A percentile compares a stretch with the other conserved stretches of the same genome.
Conservation (phyloP, 768 basidiomycete species). For the Auriscalpium microsporum region DNA sequence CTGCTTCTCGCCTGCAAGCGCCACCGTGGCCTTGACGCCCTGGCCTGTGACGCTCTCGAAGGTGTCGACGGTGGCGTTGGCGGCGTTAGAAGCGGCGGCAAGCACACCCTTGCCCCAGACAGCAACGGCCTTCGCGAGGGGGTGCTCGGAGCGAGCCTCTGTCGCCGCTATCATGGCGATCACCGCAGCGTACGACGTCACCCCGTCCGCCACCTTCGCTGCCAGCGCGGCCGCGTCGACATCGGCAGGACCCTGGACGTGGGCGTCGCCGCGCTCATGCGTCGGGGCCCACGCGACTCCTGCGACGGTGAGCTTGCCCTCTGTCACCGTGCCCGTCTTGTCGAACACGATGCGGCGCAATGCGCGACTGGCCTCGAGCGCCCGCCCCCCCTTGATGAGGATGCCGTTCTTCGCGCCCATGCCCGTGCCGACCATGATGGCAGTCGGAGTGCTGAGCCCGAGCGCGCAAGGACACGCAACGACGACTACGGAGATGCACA, state of each 20-base stretch:
- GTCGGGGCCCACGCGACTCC: constrained; percentile 66
- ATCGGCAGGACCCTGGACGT: constrained; percentile 4
- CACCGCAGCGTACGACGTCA: constrained; percentile 49
- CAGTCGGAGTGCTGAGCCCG: constrained; percentile 93
- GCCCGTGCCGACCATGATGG: constrained; percentile 98
- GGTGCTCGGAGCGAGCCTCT: constrained; percentile 92
- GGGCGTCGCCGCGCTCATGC: constrained; percentile 21
- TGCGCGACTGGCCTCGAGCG: constrained; percentile 81
- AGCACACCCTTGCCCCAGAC: constrained; percentile 66
- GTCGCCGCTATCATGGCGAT: constrained; percentile 79
- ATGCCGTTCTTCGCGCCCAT: constrained; percentile 96
- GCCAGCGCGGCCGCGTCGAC: constrained; percentile 16
- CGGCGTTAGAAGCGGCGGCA: constrained; percentile 29
- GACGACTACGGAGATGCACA: constrained; percentile 96
- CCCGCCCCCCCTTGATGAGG: constrained; percentile 93
- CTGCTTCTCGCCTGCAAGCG: constrained; percentile 37
- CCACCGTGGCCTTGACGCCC: constrained; percentile 70
- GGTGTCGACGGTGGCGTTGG: constrained; percentile 49
- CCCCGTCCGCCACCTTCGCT: constrained; percentile 48
- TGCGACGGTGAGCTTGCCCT: constrained; percentile 83
- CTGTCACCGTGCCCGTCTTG: constrained; percentile 96
- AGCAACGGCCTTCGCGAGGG: constrained; percentile 89
- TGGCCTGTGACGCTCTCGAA: constrained; percentile 90
- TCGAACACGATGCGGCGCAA: constrained; percentile 83
- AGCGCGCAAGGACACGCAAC: constrained; percentile 98